These are phyloP conservation scores for Chenopodium berlandieri DNA, from an alignment of 148 eudicot species.

Conservation along the genomic window DNA sequence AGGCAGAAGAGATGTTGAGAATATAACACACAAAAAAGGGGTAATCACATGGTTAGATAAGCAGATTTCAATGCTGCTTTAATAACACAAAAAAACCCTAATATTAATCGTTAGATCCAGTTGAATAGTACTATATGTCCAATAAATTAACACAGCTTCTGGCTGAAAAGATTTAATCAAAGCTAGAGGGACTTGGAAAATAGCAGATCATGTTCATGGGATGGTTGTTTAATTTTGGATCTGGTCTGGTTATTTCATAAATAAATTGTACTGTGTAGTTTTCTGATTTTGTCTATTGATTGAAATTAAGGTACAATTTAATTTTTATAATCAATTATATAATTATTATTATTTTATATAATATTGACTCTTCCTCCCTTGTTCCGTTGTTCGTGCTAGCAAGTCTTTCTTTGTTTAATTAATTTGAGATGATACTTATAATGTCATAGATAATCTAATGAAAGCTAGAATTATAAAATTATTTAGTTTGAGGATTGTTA, in stretches of 20 bases:
- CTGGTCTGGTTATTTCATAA: not conserved
- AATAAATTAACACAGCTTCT: not conserved
- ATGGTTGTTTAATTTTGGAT: not conserved
- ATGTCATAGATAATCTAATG: not conserved
- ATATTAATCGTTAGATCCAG: not conserved
- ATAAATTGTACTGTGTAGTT: not conserved
- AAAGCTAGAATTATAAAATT: too few species aligned
- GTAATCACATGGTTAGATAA: constrained; percentile 6
- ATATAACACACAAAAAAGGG: not conserved
- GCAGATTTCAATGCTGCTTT: constrained; percentile 2
- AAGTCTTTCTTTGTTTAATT: not conserved
- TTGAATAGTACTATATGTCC: not conserved
- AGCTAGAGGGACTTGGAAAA: not conserved
- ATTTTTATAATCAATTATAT: not conserved
- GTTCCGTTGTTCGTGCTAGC: constrained; percentile 1
- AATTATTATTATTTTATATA: not conserved
- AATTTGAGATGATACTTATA: not conserved
- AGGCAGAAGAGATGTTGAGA: not conserved
- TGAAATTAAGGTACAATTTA: not conserved
- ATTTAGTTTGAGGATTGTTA: not conserved
- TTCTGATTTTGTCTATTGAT: not conserved
- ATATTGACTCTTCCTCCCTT: not conserved
- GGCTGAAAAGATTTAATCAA: not conserved
- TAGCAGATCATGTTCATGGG: not conserved
- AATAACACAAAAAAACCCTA: not conserved